phyloP scores from a whole-genome alignment of 148 eudicot genomes.

The Rhododendron vialii region DNA sequence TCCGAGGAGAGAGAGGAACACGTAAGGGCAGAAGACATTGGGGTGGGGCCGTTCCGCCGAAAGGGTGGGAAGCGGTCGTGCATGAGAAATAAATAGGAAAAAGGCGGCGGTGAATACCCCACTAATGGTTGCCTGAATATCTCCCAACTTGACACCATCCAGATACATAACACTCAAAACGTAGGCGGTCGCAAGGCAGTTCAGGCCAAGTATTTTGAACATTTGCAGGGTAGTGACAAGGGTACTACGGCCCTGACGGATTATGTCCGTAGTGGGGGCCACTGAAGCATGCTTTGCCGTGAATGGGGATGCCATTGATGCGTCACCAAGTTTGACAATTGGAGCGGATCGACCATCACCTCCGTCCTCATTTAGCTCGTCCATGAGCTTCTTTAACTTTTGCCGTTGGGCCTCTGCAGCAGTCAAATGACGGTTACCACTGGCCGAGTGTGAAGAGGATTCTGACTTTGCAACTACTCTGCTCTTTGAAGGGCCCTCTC shows the following conservation, averaged over 20 bases:
- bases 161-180: conserved; percentile 90
- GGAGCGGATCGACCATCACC: conserved; percentile 84
- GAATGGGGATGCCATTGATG: conserved; percentile 99
- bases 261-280: conserved; percentile 71
- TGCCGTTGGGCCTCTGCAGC: conserved; percentile 73
- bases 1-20: conserved; percentile 77
- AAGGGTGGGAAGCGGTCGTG: conserved; percentile 69
- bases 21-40: conserved; percentile 72
- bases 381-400: conserved; percentile 77
- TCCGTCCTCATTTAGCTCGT: conserved; percentile 79
- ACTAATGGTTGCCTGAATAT: conserved; percentile 90
- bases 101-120: conserved; percentile 92
- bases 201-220: conserved; percentile 94
- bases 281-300: conserved; percentile 95
- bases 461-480: conserved; percentile 36
- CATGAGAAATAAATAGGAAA: conserved; percentile 90
- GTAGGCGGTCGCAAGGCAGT: conserved; percentile 93
- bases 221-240: conserved; percentile 93
- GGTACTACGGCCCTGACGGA: conserved; percentile 93
- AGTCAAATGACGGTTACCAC: conserved; percentile 55
- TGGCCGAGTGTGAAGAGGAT: conserved; percentile 39
- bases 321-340: conserved; percentile 86
- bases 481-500: conserved; percentile 53
- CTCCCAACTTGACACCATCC: conserved; percentile 91
- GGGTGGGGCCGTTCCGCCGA: conserved; percentile 85